Evolutionary conservation across 495 filamentous ascomycete genomes (phyloP), one percentile per base, ranked within the genome.

Genomic region (Aspergillus mulundensis): DNA sequence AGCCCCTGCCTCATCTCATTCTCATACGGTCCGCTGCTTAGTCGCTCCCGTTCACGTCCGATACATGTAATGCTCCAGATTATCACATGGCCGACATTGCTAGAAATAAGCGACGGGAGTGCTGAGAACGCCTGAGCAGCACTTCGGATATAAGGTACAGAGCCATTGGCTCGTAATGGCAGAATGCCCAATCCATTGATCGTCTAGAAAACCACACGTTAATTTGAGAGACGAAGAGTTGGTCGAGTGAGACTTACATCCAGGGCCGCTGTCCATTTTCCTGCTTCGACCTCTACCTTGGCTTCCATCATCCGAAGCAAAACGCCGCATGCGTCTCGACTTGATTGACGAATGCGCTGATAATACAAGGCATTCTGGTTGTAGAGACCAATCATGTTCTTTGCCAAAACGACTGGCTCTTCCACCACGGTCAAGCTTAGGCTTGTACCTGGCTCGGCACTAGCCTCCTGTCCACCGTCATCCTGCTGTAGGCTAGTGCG

Each of bases 51-150:
- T 66, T 94, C 84, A 25, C 81, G 77, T 48, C 85, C 83, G 68
- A 92, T 94, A 66, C 87, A 89, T 19, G 85, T 81, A 58, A 97
- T 90, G 30, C 89, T 89, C 93, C 94, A 96, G 72, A 96, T 86
- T 25, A 98, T 81, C 48, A 97, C 76, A 73, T 89, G 88, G 0
- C 90, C 91, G 57, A 97, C 81, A 64, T 91, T 95, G 65, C 88
- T 84, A 1, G 91, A 85, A 28, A 97, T 85, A 10, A 88, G 80
- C 57, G 88, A 81, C 8, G 90, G 78, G 7, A 95, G 76, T 3
- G 78, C 76, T 10, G 88, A 79, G 66, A 97, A 97, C 25, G 82
- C 83, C 59, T 88, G 82, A 3, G 93, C 89, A 45, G 81, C 78
- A 58, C 76, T 75, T 30, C 94, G 89, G 74, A 97, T 89, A 38